phyloP scores from a whole-genome alignment of 495 filamentous ascomycete species.

The Aspergillus bertholletiae region DNA sequence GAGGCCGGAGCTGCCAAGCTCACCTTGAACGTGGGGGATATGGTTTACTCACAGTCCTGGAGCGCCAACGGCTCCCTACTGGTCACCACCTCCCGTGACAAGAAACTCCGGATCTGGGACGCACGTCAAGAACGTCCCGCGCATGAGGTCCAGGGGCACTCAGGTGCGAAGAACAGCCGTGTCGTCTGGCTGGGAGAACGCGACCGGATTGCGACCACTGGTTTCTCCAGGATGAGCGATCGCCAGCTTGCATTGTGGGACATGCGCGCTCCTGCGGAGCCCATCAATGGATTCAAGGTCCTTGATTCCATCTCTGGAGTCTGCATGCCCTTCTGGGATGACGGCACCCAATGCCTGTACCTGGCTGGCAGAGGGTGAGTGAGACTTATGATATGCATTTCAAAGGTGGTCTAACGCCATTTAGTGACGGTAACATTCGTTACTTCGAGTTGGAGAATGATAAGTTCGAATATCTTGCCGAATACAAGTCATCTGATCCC shows the following conservation, averaged over 20 bases:
- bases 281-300: constrained; percentile 81
- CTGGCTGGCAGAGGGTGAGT: constrained; percentile 92
- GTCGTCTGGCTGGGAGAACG: constrained; percentile 95
- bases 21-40: constrained; percentile 78
- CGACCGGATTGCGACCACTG: constrained; percentile 90
- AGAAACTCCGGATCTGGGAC: constrained; percentile 97
- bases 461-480: constrained; percentile 93
- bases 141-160: constrained; percentile 80
- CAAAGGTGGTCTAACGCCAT: constrained; percentile 14
- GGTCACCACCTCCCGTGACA: constrained; percentile 93
- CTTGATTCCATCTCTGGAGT: constrained; percentile 95
- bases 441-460: constrained; percentile 97
- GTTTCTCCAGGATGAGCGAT: constrained; percentile 98
- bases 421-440: constrained; percentile 93
- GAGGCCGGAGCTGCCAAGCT: constrained; percentile 68
- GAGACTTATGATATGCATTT: background rate
- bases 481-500: constrained; percentile 92
- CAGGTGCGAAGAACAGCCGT: constrained; percentile 94
- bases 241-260: constrained; percentile 95
- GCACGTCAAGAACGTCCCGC: constrained; percentile 85
- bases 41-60: constrained; percentile 95
- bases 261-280: constrained; percentile 71
- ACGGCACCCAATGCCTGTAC: constrained; percentile 88
- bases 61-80: constrained; percentile 85
- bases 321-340: constrained; percentile 99